phyloP scores from a whole-genome alignment of 2,329 filamentous ascomycete species.

The Pestalotiopsis sp. region DNA sequence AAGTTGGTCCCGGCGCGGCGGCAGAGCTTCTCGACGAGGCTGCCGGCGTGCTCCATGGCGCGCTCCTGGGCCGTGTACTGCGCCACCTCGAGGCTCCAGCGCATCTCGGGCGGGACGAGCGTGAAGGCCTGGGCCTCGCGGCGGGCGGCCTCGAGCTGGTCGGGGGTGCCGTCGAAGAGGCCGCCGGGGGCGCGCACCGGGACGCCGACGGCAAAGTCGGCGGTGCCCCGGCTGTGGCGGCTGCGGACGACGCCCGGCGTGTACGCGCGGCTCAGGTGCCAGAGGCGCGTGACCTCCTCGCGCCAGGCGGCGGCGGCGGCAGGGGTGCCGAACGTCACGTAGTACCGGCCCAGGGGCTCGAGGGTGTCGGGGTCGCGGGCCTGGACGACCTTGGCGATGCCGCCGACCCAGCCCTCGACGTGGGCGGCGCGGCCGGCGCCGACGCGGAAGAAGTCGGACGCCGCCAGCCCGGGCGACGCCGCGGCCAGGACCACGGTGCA shows the following conservation, averaged over 20 bases:
- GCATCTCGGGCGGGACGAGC: constrained; percentile 32
- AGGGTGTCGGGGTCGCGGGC: constrained; percentile 66
- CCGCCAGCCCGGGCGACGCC: constrained; percentile 60
- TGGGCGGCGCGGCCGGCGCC: constrained; percentile 54
- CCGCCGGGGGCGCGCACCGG: neutral
- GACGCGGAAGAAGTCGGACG: constrained; percentile 73
- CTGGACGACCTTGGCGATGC: constrained; percentile 67
- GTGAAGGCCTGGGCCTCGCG: constrained; percentile 29
- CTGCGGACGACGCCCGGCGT: constrained; percentile 33
- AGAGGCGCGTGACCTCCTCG: constrained; percentile 53
- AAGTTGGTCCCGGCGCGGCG: constrained; percentile 22
- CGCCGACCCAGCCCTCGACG: constrained; percentile 68
- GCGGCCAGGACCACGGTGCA: constrained; percentile 59
- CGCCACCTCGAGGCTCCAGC: constrained; percentile 23
- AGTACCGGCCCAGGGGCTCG: constrained; percentile 66
- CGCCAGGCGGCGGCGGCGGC: constrained; percentile 65
- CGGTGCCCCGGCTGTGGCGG: neutral
- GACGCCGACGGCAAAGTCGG: neutral
- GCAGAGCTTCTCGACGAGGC: constrained; percentile 26
- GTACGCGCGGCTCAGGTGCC: constrained; percentile 45
- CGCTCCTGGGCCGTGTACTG: constrained; percentile 13
- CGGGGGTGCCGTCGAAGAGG: constrained; percentile 20
- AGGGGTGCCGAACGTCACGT: constrained; percentile 65
- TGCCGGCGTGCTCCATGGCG: constrained; percentile 21
- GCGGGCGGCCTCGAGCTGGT: neutral